Evolutionary conservation across 2,329 filamentous ascomycete species (phyloP).

Genomic region (Exophiala spinifera): DNA sequence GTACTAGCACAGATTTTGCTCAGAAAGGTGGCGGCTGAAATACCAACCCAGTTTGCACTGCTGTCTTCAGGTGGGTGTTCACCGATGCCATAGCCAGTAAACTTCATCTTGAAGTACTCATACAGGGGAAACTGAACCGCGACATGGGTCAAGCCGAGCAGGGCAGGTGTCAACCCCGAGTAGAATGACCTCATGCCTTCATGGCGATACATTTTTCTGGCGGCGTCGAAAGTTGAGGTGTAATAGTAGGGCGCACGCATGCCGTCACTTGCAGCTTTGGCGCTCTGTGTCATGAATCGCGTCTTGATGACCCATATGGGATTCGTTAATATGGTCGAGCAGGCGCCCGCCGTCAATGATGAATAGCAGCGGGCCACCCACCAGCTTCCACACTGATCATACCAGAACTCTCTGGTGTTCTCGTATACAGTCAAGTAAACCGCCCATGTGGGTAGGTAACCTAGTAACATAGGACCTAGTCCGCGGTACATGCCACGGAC

Average conservation of each 20-base stretch:
- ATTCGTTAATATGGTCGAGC: constrained; percentile 91
- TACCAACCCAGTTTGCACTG: constrained; percentile 73
- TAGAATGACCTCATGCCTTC: constrained; percentile 92
- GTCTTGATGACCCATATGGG: constrained; percentile 99
- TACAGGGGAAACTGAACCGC: constrained; percentile 97
- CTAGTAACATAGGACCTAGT: constrained; percentile 87
- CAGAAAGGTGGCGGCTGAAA: constrained; percentile 82
- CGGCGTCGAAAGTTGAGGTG: constrained; percentile 81
- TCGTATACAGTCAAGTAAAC: constrained; percentile 98
- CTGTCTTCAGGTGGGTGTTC: constrained; percentile 56
- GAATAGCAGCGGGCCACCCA: constrained; percentile 82
- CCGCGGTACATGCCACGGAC: constrained; percentile 88
- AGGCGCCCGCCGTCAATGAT: constrained; percentile 84
- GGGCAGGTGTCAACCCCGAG: constrained; percentile 85
- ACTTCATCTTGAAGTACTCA: constrained; percentile 84
- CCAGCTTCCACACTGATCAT: constrained; percentile 64
- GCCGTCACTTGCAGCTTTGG: constrained; percentile 52
- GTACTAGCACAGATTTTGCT: constrained; percentile 94
- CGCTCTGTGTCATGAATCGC: constrained; percentile 87
- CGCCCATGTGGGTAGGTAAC: constrained; percentile 96
- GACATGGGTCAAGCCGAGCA: constrained; percentile 89
- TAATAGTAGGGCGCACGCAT: constrained; percentile 74
- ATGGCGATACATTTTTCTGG: constrained; percentile 88
- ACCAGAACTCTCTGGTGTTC: constrained; percentile 70
- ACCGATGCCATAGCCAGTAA: constrained; percentile 88